These are phyloP conservation scores for Diaporthe sp. DNA, from an alignment of 2,329 filamentous ascomycete species.

Conservation along the genomic window DNA sequence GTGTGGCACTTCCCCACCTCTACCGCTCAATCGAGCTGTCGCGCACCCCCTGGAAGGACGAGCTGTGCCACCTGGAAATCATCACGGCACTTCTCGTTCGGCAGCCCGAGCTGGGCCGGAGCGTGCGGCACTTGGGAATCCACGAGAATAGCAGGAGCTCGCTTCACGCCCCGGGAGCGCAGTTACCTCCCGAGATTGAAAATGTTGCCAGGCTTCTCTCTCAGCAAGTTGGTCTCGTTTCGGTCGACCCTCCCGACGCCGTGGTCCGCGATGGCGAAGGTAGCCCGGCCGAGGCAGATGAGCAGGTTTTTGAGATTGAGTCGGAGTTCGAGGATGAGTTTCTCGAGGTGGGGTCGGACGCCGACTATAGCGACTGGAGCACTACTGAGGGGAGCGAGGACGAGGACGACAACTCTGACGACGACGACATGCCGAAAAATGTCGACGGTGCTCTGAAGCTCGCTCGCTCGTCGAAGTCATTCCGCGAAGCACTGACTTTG, in stretches of 20 bases:
- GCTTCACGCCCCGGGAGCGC: neutral
- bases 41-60: constrained; percentile 13
- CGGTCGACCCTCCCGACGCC: neutral
- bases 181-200: constrained; percentile 5
- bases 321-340: constrained; percentile 12
- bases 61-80: constrained; percentile 24
- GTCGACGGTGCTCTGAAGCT: constrained; percentile 1
- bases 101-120: constrained; percentile 27
- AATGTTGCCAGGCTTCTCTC: neutral
- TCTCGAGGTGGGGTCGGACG: constrained; percentile 12
- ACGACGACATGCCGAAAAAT: constrained; percentile 21
- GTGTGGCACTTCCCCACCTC: constrained; percentile 17
- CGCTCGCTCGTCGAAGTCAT: constrained; percentile 9
- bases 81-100: constrained; percentile 26
- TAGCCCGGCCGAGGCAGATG: neutral
- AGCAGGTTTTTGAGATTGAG: constrained; percentile 17
- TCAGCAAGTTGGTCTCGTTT: neutral
- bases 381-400: constrained; percentile 24
- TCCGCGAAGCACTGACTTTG: constrained; percentile 10
- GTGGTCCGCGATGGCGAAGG: neutral
- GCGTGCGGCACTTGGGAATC: constrained; percentile 23
- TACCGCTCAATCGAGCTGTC: constrained; percentile 31
- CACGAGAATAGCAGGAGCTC: constrained; percentile 22
- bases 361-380: constrained; percentile 28
- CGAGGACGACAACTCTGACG: constrained; percentile 12